These are phyloP conservation scores for Phytophthora citrophthora DNA, from an alignment of 352 stramenopile genomes.

Conservation along the genomic window DNA sequence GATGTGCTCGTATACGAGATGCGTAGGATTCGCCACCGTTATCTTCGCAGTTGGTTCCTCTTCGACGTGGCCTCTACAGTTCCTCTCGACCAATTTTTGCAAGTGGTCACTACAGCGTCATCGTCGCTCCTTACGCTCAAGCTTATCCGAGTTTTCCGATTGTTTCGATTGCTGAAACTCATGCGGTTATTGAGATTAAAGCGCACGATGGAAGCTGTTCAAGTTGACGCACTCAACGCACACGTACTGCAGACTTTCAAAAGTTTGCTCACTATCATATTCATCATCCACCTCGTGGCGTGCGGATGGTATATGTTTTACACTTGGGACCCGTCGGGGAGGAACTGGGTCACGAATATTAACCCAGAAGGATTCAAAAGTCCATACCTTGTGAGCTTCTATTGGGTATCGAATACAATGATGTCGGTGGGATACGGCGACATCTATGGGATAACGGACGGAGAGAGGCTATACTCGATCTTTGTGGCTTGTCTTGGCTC, in stretches of 20 bases:
- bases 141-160: conserved; percentile 69
- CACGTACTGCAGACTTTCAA: conserved; percentile 80
- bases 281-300: conserved; percentile 79
- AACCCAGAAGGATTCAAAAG: conserved; percentile 45
- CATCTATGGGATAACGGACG: conserved; percentile 82
- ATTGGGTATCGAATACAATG: conserved; percentile 94
- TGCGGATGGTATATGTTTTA: conserved; percentile 87
- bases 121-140: conserved; percentile 75
- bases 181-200: conserved; percentile 76
- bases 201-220: conserved; percentile 62
- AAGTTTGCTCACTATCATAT: conserved; percentile 73
- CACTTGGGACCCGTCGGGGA: conserved; percentile 72
- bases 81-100: conserved; percentile 72
- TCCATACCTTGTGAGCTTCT: conserved; percentile 91
- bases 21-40: conserved; percentile 64
- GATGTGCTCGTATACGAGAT: conserved; percentile 73
- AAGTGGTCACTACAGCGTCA: conserved; percentile 47
- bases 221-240: conserved; percentile 80
- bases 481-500: conserved; percentile 85
- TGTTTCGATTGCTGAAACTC: conserved; percentile 79
- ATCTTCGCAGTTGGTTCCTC: conserved; percentile 78
- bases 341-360: conserved; percentile 77
- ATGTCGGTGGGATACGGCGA: conserved; percentile 94
- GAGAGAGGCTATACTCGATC: conserved; percentile 86
- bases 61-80: conserved; percentile 75